A percentile compares a stretch with the other conserved stretches of the same genome.
phyloP scores from a whole-genome alignment of 768 basidiomycete genomes.

The Pleurotus citrinopileatus region DNA sequence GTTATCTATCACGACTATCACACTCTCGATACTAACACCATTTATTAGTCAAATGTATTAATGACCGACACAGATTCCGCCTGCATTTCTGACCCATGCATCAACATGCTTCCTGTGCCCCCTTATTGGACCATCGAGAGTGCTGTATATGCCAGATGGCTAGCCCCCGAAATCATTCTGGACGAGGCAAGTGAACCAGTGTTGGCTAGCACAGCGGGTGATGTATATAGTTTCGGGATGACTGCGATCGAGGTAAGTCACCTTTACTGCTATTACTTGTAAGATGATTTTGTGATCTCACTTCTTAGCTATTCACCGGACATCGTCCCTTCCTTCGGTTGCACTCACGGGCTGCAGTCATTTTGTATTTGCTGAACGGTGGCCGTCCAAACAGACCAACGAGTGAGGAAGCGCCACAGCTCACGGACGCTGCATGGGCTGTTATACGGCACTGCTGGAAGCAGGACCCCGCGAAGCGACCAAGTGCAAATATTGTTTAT shows the following conservation, averaged over 20 bases:
- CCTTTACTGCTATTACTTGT: neutral
- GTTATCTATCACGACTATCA: neutral
- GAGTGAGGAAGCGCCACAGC: neutral
- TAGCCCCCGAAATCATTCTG: conserved; percentile 1
- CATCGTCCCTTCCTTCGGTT: conserved; percentile 2
- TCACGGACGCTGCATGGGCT: neutral
- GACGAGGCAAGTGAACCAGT: neutral
- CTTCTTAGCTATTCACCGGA: neutral
- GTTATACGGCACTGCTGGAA: conserved; percentile 1
- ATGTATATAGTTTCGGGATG: conserved; percentile 3
- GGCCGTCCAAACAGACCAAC: neutral
- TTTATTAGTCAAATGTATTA: neutral
- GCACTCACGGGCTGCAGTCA: neutral
- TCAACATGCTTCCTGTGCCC: conserved; percentile 1
- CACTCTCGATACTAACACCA: neutral
- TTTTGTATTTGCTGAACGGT: neutral
- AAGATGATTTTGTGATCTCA: neutral
- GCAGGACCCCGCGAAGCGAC: neutral
- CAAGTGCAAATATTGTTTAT: neutral
- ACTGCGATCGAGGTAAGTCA: conserved; percentile 5
- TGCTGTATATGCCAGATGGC: conserved; percentile 4
- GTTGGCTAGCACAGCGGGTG: neutral
- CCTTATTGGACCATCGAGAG: conserved; percentile 3
- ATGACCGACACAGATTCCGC: neutral
- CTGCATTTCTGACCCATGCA: neutral